Conservation (phyloP, 78 protist genomes). For the Pigoraptor vietnamica region DNA sequence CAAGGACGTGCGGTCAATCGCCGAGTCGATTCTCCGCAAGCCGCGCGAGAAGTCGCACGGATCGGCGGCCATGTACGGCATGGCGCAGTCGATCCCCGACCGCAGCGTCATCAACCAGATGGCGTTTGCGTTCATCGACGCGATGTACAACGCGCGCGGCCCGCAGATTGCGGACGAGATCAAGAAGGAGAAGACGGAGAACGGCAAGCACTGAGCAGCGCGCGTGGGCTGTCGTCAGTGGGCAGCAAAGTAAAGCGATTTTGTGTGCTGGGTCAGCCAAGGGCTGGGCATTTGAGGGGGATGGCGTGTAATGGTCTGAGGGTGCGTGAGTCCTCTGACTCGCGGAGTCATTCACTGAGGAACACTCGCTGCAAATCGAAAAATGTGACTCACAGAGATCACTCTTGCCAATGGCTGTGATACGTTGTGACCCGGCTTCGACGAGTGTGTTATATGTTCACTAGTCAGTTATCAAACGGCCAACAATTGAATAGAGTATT, state of each 20-base stretch:
- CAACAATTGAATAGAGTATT: not conserved
- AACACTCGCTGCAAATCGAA: no score
- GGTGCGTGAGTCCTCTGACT: not conserved
- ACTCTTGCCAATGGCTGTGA: no score
- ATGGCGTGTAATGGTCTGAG: not conserved
- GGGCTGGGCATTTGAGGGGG: not conserved
- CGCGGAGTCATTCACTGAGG: no score
- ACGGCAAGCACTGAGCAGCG: not conserved
- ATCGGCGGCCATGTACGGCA: slow-evolving; percentile 40
- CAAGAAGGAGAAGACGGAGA: not conserved
- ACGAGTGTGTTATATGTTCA: no score
- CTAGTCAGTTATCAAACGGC: no score
- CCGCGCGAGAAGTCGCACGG: slow-evolving; percentile 9
- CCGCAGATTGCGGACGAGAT: no score
- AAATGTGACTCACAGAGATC: no score
- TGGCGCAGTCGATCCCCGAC: slow-evolving; percentile 30
- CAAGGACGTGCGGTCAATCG: not conserved
- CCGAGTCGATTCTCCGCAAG: not conserved
- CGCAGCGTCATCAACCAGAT: slow-evolving; percentile 9
- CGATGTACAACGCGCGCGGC: not conserved
- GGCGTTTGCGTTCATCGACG: not conserved
- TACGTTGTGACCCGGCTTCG: no score
- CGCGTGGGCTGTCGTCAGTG: not conserved
- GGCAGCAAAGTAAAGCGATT: not conserved
- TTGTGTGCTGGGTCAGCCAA: no score